Evolutionary conservation across 2,329 filamentous ascomycete genomes (phyloP), one percentile per base, ranked within the genome.

Genomic region (Fusarium nisikadoi): DNA sequence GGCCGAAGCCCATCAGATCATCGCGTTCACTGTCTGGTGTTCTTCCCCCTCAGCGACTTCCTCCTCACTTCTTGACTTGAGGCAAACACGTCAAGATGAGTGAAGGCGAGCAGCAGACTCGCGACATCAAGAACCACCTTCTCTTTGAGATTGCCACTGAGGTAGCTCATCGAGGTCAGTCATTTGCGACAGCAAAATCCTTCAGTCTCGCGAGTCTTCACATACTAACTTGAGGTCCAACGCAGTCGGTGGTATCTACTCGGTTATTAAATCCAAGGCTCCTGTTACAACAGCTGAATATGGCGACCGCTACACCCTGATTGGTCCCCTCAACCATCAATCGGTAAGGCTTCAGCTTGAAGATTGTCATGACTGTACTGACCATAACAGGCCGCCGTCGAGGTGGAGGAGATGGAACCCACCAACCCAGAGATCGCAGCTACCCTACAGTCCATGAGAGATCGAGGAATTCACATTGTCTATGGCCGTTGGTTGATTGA

Each of bases 401-500:
- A 99, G 86, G 96, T 99, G 68, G 96, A 99, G 85, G 92, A 94
- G 81, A 88, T 98, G 77, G 92, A 94, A 76, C 95, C 96, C 45
- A 92, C 92, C 64, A 92, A 92, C 77, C 93, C 91, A 43, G 92
- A 93, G 70, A 86, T 99, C 72, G 86, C 91, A 56, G 88, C 90
- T 52, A 97, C 95, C 19, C 97, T 99, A 79, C 89, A 93, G 80
- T 92, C 94, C 53, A 99, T 99, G 96, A 92, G 91, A 79, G 93
- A 97, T 55, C 92, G 96, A 67, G 96, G 96, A 74, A 94, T 97
- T 79, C 89, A 92, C 78, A 93, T 97, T 43, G 84, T 98, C 75
- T 98, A 98, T 83, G 96, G 96, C 74, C 90, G 96, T 80, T 99
- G 96, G 96, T 87, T 99, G 76, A 98, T 99, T 76, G 96, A 98